Base-by-base conservation (phyloP, 495 filamentous ascomycete species). In the Endocarpon pusillum region DNA sequence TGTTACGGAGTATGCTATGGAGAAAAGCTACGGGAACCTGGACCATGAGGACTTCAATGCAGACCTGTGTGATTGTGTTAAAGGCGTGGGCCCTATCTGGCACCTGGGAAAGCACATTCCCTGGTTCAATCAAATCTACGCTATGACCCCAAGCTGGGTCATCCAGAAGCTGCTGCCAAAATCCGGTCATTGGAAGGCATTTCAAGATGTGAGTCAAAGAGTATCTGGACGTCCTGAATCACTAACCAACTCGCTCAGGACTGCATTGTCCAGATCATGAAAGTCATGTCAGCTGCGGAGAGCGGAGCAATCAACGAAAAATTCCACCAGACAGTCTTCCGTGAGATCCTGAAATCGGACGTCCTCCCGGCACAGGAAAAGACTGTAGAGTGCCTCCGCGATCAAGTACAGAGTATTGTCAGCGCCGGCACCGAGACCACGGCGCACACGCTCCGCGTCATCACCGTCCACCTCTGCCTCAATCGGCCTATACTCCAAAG, bases 401-500 rank as follows among this genome's bases (percentile, higher is more conserved):
- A 57, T 10, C 65, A 71, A 38, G 62, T 57, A 3, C 46, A 53
- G 21, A 40, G 47, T 0, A 35, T 71, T 6, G 47, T 68, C 9
- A 51, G 47, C 1, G 66, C 67, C 3, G 68, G 68, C 3, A 53
- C 51, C 19, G 55, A 58, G 22, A 68, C 61, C 3, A 64, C 59
- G 0, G 55, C 51, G 3, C 55, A 51, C 33, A 53, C 58, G 4
- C 23, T 62, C 26, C 36, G 49, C 4, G 40, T 45, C 10, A 45
- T 58, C 9, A 46, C 52, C 11, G 69, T 53, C 40, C 55, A 67
- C 39, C 48, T 66, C 3, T 41, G 59, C 3, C 36, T 38, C 7
- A 51, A 61, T 30, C 56, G 49, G 3, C 38, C 47, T 1, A 55
- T 52, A 8, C 34, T 53, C 17, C 14, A 42, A 3, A 49, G 42